A percentile compares a stretch with the other conserved stretches of the same genome.
Conservation (phyloP, 2,329 filamentous ascomycete species). For the Fusarium sororula region DNA sequence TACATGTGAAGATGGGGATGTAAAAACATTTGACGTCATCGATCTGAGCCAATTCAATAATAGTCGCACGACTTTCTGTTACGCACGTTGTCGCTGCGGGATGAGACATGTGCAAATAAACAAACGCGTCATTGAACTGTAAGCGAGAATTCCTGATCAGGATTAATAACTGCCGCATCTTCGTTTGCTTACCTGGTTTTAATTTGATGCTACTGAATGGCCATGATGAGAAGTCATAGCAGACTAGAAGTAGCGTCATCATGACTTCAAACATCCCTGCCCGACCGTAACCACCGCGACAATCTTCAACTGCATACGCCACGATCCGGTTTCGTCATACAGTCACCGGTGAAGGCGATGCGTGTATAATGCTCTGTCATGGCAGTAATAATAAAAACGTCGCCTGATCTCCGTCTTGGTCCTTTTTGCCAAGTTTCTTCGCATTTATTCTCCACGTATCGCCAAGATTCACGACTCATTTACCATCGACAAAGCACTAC, state of each 20-base stretch:
- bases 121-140: not conserved
- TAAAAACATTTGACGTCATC: not conserved
- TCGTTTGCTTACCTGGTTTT: accelerated
- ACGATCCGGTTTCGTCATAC: not conserved
- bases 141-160: accelerated
- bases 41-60: accelerated
- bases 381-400: no score
- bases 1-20: not conserved
- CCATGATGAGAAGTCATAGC: not conserved
- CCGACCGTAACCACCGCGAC: not conserved
- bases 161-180: not conserved
- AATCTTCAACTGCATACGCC: no score
- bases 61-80: no score
- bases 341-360: no score
- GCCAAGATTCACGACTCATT: not conserved
- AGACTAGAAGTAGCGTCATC: not conserved
- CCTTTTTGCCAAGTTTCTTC: not conserved
- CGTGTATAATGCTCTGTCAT: no score
- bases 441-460: accelerated
- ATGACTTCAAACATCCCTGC: not conserved
- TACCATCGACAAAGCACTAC: not conserved
- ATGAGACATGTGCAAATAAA: accelerated
- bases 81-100: accelerated
- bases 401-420: not conserved
- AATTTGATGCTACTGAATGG: not conserved